phyloP scores from a whole-genome alignment of 2,329 filamentous ascomycete species.

The Huntiella omanensis region DNA sequence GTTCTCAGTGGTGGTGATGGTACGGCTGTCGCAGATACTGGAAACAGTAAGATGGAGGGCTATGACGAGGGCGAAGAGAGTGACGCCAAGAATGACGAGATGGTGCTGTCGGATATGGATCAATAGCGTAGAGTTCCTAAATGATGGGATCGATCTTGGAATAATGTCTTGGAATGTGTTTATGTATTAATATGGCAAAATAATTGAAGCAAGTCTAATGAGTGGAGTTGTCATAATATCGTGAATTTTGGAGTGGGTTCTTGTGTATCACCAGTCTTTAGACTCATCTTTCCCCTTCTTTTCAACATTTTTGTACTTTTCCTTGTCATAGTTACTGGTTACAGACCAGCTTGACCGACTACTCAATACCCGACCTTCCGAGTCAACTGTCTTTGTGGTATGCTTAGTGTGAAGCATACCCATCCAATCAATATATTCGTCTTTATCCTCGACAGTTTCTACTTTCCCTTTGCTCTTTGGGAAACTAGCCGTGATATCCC shows the following conservation, averaged over 20 bases:
- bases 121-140: neutral
- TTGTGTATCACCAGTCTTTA: neutral
- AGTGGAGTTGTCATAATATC: no score
- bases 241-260: no score
- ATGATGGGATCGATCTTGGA: neutral
- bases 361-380: constrained; percentile 23
- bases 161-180: constrained; percentile 1
- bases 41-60: constrained; percentile 2
- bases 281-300: neutral
- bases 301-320: constrained; percentile 10
- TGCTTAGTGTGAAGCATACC: constrained; percentile 26
- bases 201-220: no score
- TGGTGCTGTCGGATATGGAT: constrained; percentile 6
- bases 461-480: constrained; percentile 1
- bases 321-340: constrained; percentile 10
- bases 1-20: constrained; percentile 9
- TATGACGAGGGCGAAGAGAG: constrained; percentile 9
- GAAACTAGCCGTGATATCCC: constrained; percentile 3
- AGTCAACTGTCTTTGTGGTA: constrained; percentile 22
- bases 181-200: neutral
- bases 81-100: constrained; percentile 8
- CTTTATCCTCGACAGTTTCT: constrained; percentile 19
- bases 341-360: constrained; percentile 17
- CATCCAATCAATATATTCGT: constrained; percentile 25
- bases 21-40: constrained; percentile 1